phyloP scores from a whole-genome alignment of 495 filamentous ascomycete genomes.

The Podospora anserina region DNA sequence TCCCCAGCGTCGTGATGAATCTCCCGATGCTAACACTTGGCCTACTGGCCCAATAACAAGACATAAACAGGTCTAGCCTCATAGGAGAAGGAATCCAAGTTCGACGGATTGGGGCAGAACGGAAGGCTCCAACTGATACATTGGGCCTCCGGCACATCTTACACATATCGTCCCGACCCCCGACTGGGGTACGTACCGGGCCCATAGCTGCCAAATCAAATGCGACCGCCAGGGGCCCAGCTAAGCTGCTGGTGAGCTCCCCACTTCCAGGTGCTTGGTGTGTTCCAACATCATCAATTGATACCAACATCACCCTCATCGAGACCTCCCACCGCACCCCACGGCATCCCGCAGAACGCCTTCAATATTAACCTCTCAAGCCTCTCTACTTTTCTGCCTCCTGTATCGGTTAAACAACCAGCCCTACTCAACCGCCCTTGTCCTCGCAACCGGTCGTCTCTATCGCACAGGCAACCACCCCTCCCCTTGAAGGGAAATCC shows the following conservation, averaged over 20 bases:
- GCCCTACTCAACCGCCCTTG: background rate
- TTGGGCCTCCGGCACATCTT: too few relatives aligned
- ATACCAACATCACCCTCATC: constrained; percentile 4
- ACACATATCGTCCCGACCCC: too few relatives aligned
- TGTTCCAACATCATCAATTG: constrained; percentile 12
- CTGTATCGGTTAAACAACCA: background rate
- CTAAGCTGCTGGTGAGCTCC: constrained; percentile 2
- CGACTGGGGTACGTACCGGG: background rate
- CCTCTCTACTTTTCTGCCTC: background rate
- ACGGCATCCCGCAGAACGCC: background rate
- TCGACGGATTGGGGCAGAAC: too few relatives aligned
- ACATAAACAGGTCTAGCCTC: too few relatives aligned
- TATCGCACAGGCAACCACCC: background rate
- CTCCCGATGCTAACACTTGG: too few relatives aligned
- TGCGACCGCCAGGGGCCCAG: background rate
- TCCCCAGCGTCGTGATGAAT: too few relatives aligned
- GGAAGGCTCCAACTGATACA: too few relatives aligned
- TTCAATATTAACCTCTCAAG: background rate
- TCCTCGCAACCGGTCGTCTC: background rate
- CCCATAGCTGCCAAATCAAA: background rate
- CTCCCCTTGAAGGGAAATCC: background rate
- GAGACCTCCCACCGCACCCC: background rate
- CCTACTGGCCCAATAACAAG: too few relatives aligned
- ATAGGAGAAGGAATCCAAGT: too few relatives aligned
- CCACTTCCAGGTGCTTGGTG: constrained; percentile 1